These are phyloP conservation scores for Lepidium campestre DNA, from an alignment of 441 rosid genomes.

Conservation along the genomic window DNA sequence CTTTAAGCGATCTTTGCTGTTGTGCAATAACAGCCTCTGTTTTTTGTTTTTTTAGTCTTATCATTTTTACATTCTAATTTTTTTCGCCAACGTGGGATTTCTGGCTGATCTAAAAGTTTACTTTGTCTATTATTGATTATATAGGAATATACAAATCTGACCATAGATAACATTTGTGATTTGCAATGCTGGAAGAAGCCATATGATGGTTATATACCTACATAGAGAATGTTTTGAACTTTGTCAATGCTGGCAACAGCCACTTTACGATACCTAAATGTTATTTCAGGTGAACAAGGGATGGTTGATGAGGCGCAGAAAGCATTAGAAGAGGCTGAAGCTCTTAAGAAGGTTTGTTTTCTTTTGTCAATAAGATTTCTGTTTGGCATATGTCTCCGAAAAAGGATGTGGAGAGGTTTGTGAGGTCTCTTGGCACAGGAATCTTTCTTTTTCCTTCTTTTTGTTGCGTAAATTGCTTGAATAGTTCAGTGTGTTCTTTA, in stretches of 20 bases:
- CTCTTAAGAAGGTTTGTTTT: conserved; percentile 81
- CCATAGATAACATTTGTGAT: neutral
- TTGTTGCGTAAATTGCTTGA: conserved; percentile 1
- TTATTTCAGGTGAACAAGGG: conserved; percentile 81
- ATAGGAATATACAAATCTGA: neutral
- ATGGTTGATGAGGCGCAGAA: conserved; percentile 99
- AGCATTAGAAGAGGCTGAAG: conserved; percentile 98
- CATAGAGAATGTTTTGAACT: neutral
- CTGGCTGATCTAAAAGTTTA: neutral
- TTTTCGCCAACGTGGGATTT: neutral
- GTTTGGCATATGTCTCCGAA: neutral
- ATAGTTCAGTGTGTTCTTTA: neutral
- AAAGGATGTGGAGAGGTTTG: neutral
- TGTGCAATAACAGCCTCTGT: neutral
- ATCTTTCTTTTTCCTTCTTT: neutral
- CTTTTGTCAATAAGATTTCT: neutral
- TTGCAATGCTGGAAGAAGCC: neutral
- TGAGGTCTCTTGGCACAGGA: neutral
- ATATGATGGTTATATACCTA: neutral
- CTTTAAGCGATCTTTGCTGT: neutral
- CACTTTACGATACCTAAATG: neutral
- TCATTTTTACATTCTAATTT: neutral
- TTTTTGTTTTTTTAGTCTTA: neutral
- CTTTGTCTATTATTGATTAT: neutral
- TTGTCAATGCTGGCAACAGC: neutral